A percentile compares a stretch with the other conserved stretches of the same genome.
Conservation (phyloP, 495 filamentous ascomycete genomes). For the Staphylotrichum longicolle region DNA sequence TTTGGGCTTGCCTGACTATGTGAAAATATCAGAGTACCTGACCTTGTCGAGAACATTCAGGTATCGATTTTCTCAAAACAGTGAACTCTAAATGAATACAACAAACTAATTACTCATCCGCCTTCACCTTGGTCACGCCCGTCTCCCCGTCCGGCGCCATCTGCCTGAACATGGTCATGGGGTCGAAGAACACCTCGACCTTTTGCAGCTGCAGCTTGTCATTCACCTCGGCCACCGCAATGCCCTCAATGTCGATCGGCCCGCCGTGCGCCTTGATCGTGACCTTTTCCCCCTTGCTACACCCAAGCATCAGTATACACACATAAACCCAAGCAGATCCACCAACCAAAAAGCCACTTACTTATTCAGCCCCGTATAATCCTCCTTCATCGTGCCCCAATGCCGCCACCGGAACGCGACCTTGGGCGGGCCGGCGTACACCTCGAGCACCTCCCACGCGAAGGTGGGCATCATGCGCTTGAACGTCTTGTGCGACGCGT, state of each 20-base stretch:
- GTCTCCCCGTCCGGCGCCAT: constrained; percentile 40
- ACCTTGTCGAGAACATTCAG: too few relatives aligned
- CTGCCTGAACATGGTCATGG: constrained; percentile 64
- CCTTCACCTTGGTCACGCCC: constrained; percentile 21
- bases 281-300: constrained; percentile 59
- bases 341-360: constrained; percentile 28
- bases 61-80: too few relatives aligned
- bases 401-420: constrained; percentile 64
- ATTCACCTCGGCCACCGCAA: constrained; percentile 59
- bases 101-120: neutral
- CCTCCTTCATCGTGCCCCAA: constrained; percentile 63
- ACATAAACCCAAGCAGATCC: neutral
- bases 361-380: constrained; percentile 62
- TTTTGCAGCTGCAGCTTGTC: constrained; percentile 54
- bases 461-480: constrained; percentile 70
- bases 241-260: constrained; percentile 49
- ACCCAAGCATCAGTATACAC: neutral
- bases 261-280: constrained; percentile 54
- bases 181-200: constrained; percentile 63
- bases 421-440: constrained; percentile 58
- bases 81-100: neutral
- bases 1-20: too few relatives aligned
- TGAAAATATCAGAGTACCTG: too few relatives aligned
- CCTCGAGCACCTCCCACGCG: constrained; percentile 67
- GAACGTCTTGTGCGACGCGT: constrained; percentile 62